phyloP scores from a whole-genome alignment of 176 grass and related monocot species.

The Triticum turgidum region DNA sequence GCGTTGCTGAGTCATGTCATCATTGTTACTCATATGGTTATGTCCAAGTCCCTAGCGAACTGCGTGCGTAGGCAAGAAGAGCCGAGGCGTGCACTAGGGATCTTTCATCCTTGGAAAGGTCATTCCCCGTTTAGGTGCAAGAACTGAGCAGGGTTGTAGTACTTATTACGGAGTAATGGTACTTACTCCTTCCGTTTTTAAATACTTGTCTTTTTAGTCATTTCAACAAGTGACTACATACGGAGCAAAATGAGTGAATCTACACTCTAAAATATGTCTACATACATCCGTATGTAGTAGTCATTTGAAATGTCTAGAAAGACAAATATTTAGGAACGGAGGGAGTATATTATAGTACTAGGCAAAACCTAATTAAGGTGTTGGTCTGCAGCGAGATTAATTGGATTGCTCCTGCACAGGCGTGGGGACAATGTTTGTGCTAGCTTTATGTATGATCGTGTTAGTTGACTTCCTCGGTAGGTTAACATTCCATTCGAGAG shows the following conservation, averaged over 20 bases:
- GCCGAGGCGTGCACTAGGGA: neutral
- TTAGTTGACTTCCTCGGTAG: conserved; percentile 29
- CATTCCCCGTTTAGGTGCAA: neutral
- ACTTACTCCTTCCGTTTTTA: no score
- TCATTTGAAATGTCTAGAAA: no score
- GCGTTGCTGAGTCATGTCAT: conserved; percentile 31
- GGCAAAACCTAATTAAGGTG: neutral
- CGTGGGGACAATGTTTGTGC: neutral
- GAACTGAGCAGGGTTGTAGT: no score
- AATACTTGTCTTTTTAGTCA: no score
- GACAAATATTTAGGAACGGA: no score
- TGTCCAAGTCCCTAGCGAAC: neutral
- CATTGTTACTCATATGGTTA: neutral
- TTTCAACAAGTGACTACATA: no score
- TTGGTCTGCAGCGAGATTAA: neutral
- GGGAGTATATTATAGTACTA: no score
- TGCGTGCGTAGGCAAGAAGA: neutral
- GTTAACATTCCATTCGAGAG: conserved; percentile 31
- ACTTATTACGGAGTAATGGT: no score
- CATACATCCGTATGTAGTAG: no score
- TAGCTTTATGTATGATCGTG: neutral
- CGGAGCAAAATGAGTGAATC: no score
- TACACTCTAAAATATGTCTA: no score
- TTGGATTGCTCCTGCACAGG: neutral
- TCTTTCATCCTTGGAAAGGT: neutral